phyloP scores from a whole-genome alignment of 208 protist species.

The Angomonas ambiguus region DNA sequence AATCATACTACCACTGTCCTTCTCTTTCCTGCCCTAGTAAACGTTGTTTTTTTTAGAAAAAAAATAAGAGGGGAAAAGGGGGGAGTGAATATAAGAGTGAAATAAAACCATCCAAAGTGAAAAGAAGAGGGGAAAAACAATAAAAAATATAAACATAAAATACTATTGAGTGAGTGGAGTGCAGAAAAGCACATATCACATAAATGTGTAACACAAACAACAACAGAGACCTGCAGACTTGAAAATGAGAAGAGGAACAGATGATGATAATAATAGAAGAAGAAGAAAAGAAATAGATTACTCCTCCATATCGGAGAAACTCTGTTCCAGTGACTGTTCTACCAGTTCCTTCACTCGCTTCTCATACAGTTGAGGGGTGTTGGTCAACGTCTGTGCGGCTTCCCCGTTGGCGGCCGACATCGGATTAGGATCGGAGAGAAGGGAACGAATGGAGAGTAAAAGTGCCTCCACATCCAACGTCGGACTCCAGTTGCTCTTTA shows the following conservation, averaged over 20 bases:
- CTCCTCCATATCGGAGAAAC: constrained; percentile 54
- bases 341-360: constrained; percentile 54
- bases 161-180: too few relatives aligned
- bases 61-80: constrained; percentile 15
- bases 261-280: background rate
- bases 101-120: background rate
- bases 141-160: background rate
- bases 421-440: constrained; percentile 99
- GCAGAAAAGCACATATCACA: too few relatives aligned
- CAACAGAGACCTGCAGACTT: too few relatives aligned
- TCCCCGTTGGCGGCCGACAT: constrained; percentile 98
- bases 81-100: background rate
- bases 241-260: background rate
- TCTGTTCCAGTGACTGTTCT: constrained; percentile 69
- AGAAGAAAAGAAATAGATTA: too few relatives aligned
- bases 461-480: constrained; percentile 98
- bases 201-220: too few relatives aligned
- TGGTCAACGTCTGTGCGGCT: constrained; percentile 94
- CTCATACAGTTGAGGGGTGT: constrained; percentile 96
- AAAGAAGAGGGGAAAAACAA: background rate
- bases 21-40: background rate
- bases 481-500: constrained; percentile 98
- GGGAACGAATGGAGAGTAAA: constrained; percentile 99
- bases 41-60: background rate
- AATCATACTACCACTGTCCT: constrained; percentile 38